Evolutionary conservation across 371 early-diverging fungal genomes (phyloP), one percentile per base, ranked within the genome.

Genomic region (Sporodiniella umbellata): DNA sequence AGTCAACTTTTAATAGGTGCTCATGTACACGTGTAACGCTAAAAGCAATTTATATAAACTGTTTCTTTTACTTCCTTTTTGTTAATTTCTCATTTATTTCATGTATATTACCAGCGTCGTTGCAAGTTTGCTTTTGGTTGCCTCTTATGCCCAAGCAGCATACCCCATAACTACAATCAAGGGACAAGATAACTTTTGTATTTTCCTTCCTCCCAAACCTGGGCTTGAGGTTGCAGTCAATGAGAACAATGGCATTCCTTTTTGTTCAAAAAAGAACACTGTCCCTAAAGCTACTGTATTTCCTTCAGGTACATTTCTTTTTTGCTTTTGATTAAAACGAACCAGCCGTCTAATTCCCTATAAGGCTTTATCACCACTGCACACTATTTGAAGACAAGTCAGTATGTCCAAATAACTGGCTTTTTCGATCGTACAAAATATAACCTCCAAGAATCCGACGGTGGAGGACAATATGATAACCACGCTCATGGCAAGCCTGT

Each of bases 151-250:
- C 35, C 19, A 42, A 21, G 45, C 26, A n/a, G 31, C 38, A 22
- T 44, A 47, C 8, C 55, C 54, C 37, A 33, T 47, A 18, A 64
- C 58, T 17, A 40, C 55, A 7, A 53, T 72, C 38, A 22, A 63
- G n/a, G 64, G 65, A 28, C 63, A 56, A 30, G 28, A 45, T 14
- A 64, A 68, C 33, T 76, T 76, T 55, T 82, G 83, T 59, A 58
- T 82, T 39, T 82, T 82, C 64, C 62, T 82, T 23, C 83, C 83
- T 24, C 83, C 83, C 24, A 56, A 70, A 51, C 72, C 80, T 21
- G 83, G 83, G 48, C 66, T 78, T 7, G 72, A 68, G 26, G 70
- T 80, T 28, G 76, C 80, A 10, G 54, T 61, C 15, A 68, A 79
- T 53, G 80, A 80, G 54, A 56, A 72, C 25, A 68, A 66, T 39